These are phyloP conservation scores for Salvia rosmarinus DNA, from an alignment of 257 asterid genomes.

Conservation along the genomic window DNA sequence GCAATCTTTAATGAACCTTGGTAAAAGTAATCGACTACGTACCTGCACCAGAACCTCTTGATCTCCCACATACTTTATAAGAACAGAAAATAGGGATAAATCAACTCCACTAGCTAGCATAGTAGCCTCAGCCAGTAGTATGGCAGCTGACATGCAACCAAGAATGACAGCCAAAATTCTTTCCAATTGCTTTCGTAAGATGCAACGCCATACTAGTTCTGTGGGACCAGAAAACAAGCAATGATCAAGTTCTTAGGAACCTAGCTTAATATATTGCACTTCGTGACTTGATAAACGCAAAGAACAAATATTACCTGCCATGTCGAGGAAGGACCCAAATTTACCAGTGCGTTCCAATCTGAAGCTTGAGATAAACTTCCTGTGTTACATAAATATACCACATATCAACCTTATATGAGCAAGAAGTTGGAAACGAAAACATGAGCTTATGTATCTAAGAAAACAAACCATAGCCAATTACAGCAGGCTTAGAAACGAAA, in stretches of 20 bases:
- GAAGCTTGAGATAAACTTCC: constrained; percentile 92
- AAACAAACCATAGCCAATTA: not conserved
- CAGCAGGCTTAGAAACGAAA: constrained; percentile 16
- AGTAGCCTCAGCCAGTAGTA: constrained; percentile 96
- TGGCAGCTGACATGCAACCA: constrained; percentile 94
- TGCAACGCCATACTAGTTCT: constrained; percentile 94
- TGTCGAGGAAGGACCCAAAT: constrained; percentile 71
- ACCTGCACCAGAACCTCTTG: constrained; percentile 99
- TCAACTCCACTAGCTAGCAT: constrained; percentile 95
- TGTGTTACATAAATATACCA: constrained; percentile 45
- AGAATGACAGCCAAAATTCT: constrained; percentile 74
- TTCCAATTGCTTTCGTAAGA: constrained; percentile 75
- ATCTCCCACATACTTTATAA: constrained; percentile 82
- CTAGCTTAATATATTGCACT: constrained; percentile 17
- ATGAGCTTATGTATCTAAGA: not conserved
- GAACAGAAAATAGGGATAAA: constrained; percentile 88
- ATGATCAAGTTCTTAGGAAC: constrained; percentile 26
- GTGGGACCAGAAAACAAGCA: constrained; percentile 35
- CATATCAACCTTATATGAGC: constrained; percentile 18
- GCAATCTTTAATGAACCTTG: constrained; percentile 22
- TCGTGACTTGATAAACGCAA: constrained; percentile 21
- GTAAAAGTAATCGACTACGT: constrained; percentile 29
- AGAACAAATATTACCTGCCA: constrained; percentile 56
- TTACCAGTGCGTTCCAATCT: constrained; percentile 76
- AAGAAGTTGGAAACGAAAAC: constrained; percentile 21